These are phyloP conservation scores for Pugionium dolabratum DNA, from an alignment of 345 rosid genomes.

Conservation along the genomic window DNA sequence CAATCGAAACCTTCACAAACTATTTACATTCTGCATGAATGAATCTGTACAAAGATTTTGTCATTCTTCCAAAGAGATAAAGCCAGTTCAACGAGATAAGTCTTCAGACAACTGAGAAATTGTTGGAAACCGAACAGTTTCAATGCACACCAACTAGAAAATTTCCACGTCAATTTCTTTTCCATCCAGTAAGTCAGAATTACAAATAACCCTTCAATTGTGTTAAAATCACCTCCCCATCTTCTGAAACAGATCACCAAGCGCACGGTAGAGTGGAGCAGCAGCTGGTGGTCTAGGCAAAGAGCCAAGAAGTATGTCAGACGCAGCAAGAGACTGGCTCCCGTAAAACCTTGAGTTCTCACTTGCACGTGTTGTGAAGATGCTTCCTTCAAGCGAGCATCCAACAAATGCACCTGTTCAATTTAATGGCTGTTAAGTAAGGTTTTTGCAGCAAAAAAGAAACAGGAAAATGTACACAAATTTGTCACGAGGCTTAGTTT, in stretches of 20 bases:
- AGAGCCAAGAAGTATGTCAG: slow-evolving; percentile 78
- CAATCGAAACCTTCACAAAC: slow-evolving; percentile 16
- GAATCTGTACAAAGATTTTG: slow-evolving; percentile 31
- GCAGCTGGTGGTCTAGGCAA: slow-evolving; percentile 89
- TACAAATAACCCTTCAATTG: slow-evolving; percentile 25
- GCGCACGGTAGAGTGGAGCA: slow-evolving; percentile 74
- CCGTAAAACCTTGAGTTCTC: slow-evolving; percentile 87
- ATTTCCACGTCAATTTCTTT: slow-evolving; percentile 21
- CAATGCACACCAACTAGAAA: slow-evolving; percentile 39
- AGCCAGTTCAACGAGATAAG: slow-evolving; percentile 21
- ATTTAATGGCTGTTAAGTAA: slow-evolving; percentile 2
- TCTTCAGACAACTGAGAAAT: slow-evolving; percentile 27
- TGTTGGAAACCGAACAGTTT: slow-evolving; percentile 15
- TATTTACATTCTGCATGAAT: slow-evolving; percentile 40
- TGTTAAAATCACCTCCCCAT: slow-evolving; percentile 45
- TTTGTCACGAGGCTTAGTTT: background rate
- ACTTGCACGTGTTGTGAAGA: slow-evolving; percentile 66
- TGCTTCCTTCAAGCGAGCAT: slow-evolving; percentile 87
- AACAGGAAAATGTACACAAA: background rate
- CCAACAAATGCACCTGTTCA: slow-evolving; percentile 87
- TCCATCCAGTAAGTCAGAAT: background rate
- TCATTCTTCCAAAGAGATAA: slow-evolving; percentile 19
- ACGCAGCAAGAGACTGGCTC: slow-evolving; percentile 69
- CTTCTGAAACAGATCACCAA: slow-evolving; percentile 65
- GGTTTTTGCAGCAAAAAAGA: background rate